Conservation (phyloP, 495 filamentous ascomycete genomes). For the Penicillium fimorum region DNA sequence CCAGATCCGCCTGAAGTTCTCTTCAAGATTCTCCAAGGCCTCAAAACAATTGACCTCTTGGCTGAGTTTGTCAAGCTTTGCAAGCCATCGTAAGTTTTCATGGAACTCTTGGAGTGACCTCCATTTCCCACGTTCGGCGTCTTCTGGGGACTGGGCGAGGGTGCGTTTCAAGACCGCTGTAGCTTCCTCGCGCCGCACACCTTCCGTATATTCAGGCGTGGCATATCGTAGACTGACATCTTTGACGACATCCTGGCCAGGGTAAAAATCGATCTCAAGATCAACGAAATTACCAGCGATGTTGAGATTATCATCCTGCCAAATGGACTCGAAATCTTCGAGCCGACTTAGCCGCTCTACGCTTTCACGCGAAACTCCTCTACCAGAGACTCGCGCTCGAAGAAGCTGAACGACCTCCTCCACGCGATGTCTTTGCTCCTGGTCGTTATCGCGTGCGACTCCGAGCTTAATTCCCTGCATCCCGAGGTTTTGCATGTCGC, state of each 20-base stretch:
- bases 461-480: conserved; percentile 45
- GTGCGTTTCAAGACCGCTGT: conserved; percentile 53
- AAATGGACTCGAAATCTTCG: conserved; percentile 71
- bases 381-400: conserved; percentile 42
- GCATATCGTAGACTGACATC: conserved; percentile 47
- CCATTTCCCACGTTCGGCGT: conserved; percentile 42
- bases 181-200: conserved; percentile 43
- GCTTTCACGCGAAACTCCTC: conserved; percentile 73
- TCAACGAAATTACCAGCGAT: conserved; percentile 66
- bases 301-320: conserved; percentile 65
- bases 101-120: conserved; percentile 70
- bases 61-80: conserved; percentile 77
- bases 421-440: conserved; percentile 55
- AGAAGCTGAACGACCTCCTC: conserved; percentile 44
- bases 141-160: conserved; percentile 41
- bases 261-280: conserved; percentile 51
- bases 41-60: conserved; percentile 83
- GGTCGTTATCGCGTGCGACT: conserved; percentile 46
- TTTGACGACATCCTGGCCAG: conserved; percentile 44
- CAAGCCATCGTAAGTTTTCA: conserved; percentile 75
- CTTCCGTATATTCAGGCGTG: conserved; percentile 44
- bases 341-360: conserved; percentile 72
- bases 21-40: conserved; percentile 80
- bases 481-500: conserved; percentile 44
- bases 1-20: conserved; percentile 60